phyloP scores from a whole-genome alignment of 805 yeast species.

The Wickerhamomyces strasburgensis region DNA sequence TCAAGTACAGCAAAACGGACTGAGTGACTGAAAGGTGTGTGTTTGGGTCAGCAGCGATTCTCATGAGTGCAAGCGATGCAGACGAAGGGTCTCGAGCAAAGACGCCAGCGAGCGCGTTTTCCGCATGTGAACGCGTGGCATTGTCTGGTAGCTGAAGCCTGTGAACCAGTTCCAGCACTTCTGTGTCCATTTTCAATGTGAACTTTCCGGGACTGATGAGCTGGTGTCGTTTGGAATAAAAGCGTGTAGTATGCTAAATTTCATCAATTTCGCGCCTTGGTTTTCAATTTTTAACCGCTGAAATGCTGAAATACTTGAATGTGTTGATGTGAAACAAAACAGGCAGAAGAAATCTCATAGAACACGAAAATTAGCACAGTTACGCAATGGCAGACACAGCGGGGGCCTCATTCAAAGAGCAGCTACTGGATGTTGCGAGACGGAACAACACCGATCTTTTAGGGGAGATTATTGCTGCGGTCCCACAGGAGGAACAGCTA shows the following conservation, averaged over 20 bases:
- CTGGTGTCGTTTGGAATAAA: too few relatives aligned
- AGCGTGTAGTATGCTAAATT: too few relatives aligned
- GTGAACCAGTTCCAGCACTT: slow-evolving; percentile 19
- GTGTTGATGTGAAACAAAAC: neutral
- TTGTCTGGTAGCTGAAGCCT: slow-evolving; percentile 37
- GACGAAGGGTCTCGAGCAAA: slow-evolving; percentile 47
- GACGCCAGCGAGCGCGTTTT: slow-evolving; percentile 33
- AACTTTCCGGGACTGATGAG: too few relatives aligned
- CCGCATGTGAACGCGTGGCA: slow-evolving; percentile 25
- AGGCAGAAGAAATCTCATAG: too few relatives aligned
- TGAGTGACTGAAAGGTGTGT: slow-evolving; percentile 43
- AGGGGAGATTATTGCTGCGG: slow-evolving; percentile 43
- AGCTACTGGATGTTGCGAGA: slow-evolving; percentile 80
- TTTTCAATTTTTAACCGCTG: too few relatives aligned
- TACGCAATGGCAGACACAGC: slow-evolving; percentile 27
- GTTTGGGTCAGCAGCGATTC: slow-evolving; percentile 32
- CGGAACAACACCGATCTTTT: slow-evolving; percentile 81
- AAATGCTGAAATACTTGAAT: too few relatives aligned
- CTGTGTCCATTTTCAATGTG: slow-evolving; percentile 3
- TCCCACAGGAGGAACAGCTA: slow-evolving; percentile 25
- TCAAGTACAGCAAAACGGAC: slow-evolving; percentile 59
- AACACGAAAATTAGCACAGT: too few relatives aligned
- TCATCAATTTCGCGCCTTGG: too few relatives aligned
- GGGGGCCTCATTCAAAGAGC: slow-evolving; percentile 78
- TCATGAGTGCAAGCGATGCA: slow-evolving; percentile 37